Conservation (phyloP, 202 grass and related monocot genomes). For the Alloteropsis angusta region DNA sequence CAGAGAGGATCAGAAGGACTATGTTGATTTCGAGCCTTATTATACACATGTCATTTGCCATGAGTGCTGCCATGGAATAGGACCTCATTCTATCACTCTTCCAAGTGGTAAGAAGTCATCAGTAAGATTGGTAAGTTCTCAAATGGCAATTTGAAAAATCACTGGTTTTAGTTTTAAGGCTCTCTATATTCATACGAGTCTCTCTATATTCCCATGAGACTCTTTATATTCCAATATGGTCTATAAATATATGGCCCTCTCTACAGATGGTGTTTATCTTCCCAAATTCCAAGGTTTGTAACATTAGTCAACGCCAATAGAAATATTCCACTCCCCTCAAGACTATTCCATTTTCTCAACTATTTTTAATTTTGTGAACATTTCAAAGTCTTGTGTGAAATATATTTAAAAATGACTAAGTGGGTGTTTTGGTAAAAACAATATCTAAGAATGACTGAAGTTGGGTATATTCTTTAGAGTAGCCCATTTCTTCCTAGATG, state of each 20-base stretch:
- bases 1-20: conserved; percentile 66
- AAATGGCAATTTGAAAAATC: neutral
- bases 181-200: too few species aligned
- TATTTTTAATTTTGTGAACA: neutral
- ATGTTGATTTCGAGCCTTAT: conserved; percentile 84
- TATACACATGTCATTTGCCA: conserved; percentile 96
- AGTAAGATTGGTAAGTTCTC: conserved; percentile 60
- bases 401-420: neutral
- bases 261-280: too few species aligned
- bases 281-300: too few species aligned
- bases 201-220: too few species aligned
- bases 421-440: neutral
- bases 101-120: conserved; percentile 80
- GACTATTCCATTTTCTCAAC: neutral
- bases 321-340: neutral
- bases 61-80: conserved; percentile 98
- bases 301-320: neutral
- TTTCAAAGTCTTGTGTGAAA: neutral
- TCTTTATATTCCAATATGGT: too few species aligned
- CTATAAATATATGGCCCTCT: too few species aligned
- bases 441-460: neutral
- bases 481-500: neutral
- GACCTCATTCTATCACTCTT: conserved; percentile 87
- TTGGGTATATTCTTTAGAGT: neutral
- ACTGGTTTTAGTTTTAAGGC: neutral